Conservation (phyloP, 176 grass and related monocot species). For the Oryza meyeriana region DNA sequence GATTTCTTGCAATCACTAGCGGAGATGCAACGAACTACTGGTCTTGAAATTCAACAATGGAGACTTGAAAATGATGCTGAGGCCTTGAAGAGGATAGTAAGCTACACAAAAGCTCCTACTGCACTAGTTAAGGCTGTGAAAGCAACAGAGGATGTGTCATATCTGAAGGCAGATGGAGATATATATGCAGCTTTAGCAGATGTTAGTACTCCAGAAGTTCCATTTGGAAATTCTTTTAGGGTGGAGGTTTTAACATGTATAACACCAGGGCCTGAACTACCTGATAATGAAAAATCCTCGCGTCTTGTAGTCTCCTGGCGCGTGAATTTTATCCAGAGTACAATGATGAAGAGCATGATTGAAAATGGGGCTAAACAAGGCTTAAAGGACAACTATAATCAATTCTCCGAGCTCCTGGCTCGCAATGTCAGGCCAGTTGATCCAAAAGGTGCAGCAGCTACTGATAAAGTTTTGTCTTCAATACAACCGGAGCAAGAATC, state of each 20-base stretch:
- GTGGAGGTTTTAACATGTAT: conserved; percentile 72
- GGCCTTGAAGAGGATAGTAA: conserved; percentile 67
- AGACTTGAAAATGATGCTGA: conserved; percentile 65
- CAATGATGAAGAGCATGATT: conserved; percentile 95
- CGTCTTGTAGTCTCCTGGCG: conserved; percentile 77
- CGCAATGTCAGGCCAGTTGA: conserved; percentile 63
- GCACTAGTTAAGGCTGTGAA: conserved; percentile 90
- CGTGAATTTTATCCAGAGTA: conserved; percentile 84
- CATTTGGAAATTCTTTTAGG: conserved; percentile 79
- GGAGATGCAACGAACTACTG: conserved; percentile 74
- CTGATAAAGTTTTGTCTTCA: conserved; percentile 60
- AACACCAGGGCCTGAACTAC: conserved; percentile 67
- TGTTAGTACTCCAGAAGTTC: conserved; percentile 77
- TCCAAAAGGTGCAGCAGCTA: conserved; percentile 45
- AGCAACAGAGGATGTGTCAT: conserved; percentile 77
- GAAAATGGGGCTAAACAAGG: conserved; percentile 91
- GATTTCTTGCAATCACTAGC: conserved; percentile 77
- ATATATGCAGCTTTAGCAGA: conserved; percentile 60
- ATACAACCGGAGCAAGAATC: conserved; percentile 65
- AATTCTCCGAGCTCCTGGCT: conserved; percentile 68
- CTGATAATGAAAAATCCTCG: conserved; percentile 51
- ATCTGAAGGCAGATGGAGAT: conserved; percentile 69
- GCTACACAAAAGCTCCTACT: conserved; percentile 80
- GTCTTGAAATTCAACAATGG: conserved; percentile 66
- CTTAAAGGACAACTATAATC: conserved; percentile 68